These are phyloP conservation scores for Hibiscus mutabilis DNA, from an alignment of 345 rosid species.

Conservation along the genomic window DNA sequence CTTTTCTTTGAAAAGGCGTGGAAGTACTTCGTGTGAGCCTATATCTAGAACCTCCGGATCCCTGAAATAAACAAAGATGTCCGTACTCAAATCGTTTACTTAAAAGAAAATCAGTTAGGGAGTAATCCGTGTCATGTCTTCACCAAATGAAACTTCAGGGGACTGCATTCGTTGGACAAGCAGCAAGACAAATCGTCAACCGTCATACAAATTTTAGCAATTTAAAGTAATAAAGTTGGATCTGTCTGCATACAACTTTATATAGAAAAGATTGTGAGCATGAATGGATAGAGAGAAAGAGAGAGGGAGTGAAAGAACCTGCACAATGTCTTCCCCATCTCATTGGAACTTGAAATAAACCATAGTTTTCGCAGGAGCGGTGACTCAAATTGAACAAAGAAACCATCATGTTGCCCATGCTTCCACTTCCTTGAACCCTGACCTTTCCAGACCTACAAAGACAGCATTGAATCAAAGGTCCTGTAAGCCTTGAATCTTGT, in stretches of 20 bases:
- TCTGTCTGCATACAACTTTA: too few species aligned
- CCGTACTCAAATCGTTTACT: background rate
- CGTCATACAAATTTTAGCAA: background rate
- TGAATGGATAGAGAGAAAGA: background rate
- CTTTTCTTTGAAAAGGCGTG: constrained; percentile 71
- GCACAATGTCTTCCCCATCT: constrained; percentile 81
- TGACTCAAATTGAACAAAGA: constrained; percentile 87
- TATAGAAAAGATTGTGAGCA: too few species aligned
- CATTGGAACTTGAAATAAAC: constrained; percentile 77
- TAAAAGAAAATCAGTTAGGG: background rate
- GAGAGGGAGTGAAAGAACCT: constrained; percentile 31
- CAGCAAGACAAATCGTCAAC: background rate
- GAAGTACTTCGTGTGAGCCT: constrained; percentile 70
- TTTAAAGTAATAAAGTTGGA: background rate
- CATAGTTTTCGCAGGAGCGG: constrained; percentile 63
- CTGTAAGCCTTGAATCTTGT: background rate
- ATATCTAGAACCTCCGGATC: constrained; percentile 75
- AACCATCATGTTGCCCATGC: constrained; percentile 82
- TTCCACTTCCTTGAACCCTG: constrained; percentile 98
- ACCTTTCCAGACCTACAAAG: constrained; percentile 31
- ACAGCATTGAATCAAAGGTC: background rate
- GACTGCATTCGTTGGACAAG: background rate
- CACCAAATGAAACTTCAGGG: background rate
- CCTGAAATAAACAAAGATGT: constrained; percentile 33
- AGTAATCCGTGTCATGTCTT: background rate